phyloP scores from a whole-genome alignment of 1,284 basidiomycete genomes.

The Cutaneotrichosporon curvatum region DNA sequence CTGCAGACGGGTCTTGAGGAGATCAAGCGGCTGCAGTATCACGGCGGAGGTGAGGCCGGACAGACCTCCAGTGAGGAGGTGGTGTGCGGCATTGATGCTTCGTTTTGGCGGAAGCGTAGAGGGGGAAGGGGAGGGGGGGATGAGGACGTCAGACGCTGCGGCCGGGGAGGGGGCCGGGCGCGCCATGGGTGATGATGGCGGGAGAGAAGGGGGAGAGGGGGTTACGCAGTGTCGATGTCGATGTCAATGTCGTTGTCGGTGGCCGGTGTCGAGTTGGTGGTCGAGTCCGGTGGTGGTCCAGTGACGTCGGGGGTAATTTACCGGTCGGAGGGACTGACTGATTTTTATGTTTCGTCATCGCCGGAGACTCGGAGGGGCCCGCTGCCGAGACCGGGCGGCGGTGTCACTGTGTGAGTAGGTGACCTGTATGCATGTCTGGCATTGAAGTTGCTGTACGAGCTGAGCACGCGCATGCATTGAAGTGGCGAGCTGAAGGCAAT shows the following conservation, averaged over 20 bases:
- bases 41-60: slow-evolving; percentile 44
- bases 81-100: slow-evolving; percentile 35
- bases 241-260: no score
- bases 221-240: background rate
- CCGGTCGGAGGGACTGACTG: background rate
- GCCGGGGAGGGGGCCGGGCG: no score
- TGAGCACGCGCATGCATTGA: no score
- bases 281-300: no score
- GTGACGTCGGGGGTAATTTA: background rate
- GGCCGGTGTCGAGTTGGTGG: no score
- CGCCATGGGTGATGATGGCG: background rate
- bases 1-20: slow-evolving; percentile 80
- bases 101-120: background rate
- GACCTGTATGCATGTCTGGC: no score
- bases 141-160: no score
- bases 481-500: no score
- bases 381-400: no score
- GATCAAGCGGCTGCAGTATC: slow-evolving; percentile 55
- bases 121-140: background rate
- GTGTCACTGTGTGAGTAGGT: no score
- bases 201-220: background rate
- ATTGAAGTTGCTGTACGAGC: no score
- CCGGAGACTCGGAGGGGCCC: no score
- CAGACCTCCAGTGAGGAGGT: slow-evolving; percentile 42
- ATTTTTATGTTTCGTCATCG: slow-evolving; percentile 5